Percentiles rank a stretch among this genome's conserved stretches.
phyloP scores from a whole-genome alignment of 495 filamentous ascomycete genomes.

The Aspergillus haitiensis region DNA sequence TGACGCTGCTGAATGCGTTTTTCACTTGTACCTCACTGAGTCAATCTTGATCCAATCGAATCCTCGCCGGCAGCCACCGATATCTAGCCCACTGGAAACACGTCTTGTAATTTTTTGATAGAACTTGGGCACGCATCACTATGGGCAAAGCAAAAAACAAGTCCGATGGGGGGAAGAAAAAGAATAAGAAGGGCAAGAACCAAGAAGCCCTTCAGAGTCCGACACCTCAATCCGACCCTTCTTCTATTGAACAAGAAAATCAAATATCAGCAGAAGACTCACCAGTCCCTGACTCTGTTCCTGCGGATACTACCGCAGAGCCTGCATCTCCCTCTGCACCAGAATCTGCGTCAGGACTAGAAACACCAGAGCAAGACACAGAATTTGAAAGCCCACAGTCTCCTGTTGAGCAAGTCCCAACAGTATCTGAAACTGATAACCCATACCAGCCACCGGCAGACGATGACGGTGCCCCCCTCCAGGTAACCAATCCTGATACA shows the following conservation, averaged over 20 bases:
- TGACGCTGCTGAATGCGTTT: slow-evolving; percentile 32
- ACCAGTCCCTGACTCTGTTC: slow-evolving; percentile 9
- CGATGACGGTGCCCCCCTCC: slow-evolving; percentile 25
- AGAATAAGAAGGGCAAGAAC: slow-evolving; percentile 45
- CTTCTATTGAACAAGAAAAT: slow-evolving; percentile 21
- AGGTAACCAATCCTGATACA: slow-evolving; percentile 21
- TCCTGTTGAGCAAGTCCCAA: slow-evolving; percentile 26
- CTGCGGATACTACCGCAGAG: slow-evolving; percentile 8
- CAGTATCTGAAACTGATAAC: slow-evolving; percentile 24
- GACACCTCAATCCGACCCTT: slow-evolving; percentile 31
- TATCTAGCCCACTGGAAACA: slow-evolving; percentile 45
- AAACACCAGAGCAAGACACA: slow-evolving; percentile 21
- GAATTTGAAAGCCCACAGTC: slow-evolving; percentile 22
- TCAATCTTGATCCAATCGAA: slow-evolving; percentile 35
- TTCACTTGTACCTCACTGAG: slow-evolving; percentile 41
- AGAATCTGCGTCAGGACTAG: slow-evolving; percentile 23
- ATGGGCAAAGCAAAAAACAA: slow-evolving; percentile 43
- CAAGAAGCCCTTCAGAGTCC: slow-evolving; percentile 37
- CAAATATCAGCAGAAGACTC: slow-evolving; percentile 15
- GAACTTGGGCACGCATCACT: slow-evolving; percentile 40
- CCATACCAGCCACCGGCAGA: slow-evolving; percentile 22
- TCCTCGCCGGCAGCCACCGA: slow-evolving; percentile 31
- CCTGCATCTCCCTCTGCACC: slow-evolving; percentile 14
- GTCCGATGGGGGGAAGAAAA: slow-evolving; percentile 33
- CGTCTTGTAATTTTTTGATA: slow-evolving; percentile 33